Conservation (phyloP, 208 protist species). For the Porcisia hertigi region DNA sequence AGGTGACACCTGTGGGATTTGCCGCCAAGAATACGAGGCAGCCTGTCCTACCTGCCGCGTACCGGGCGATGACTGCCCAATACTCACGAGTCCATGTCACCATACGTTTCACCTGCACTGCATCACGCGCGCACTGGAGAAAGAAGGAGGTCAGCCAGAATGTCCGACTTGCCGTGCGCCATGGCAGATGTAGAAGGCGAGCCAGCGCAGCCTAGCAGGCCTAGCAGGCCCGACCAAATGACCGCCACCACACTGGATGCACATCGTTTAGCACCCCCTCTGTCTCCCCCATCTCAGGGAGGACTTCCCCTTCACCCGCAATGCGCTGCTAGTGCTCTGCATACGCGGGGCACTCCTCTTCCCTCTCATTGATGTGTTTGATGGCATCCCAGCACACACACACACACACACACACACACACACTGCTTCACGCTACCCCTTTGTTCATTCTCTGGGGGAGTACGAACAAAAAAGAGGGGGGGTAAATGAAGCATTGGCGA, state of each 20-base stretch:
- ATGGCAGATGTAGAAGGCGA: conserved; percentile 66
- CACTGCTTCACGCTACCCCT: not conserved
- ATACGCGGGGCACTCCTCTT: not conserved
- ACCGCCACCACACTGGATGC: not conserved
- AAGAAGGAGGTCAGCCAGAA: conserved; percentile 50
- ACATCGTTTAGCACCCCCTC: not conserved
- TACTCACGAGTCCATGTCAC: conserved; percentile 97
- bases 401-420: no score
- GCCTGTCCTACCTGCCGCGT: conserved; percentile 83
- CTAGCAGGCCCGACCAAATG: no score
- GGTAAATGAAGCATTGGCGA: no score
- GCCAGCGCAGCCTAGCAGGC: not conserved
- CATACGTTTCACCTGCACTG: conserved; percentile 99
- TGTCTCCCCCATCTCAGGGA: not conserved
- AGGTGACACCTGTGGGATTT: conserved; percentile 91
- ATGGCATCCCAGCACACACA: not conserved
- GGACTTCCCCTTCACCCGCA: not conserved
- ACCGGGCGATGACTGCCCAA: conserved; percentile 94
- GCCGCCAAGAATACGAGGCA: conserved; percentile 79
- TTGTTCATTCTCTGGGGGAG: no score
- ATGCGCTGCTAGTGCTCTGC: not conserved
- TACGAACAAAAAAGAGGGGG: no score
- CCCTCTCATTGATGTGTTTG: not conserved
- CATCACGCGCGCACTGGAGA: conserved; percentile 94
- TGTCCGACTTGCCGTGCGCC: conserved; percentile 85